Conservation (phyloP, 495 filamentous ascomycete species). For the Astrocystis sublimbata region DNA sequence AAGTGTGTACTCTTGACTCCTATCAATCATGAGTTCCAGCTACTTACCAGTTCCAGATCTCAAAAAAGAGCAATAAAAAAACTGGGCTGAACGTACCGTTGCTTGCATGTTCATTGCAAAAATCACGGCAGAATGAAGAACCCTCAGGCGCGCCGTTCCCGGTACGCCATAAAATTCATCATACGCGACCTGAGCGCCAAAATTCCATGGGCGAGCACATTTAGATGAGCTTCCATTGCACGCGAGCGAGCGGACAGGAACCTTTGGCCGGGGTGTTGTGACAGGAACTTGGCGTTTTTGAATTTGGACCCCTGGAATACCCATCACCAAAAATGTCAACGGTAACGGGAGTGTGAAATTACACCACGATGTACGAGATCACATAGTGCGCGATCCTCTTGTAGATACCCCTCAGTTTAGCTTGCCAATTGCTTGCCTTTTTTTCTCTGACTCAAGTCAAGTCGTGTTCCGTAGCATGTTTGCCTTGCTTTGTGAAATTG, state of each 20-base stretch:
- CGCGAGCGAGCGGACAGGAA: not conserved
- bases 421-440: not conserved
- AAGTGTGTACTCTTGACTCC: not conserved
- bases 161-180: not conserved
- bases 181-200: not conserved
- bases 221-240: not conserved
- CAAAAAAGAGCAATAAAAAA: not conserved
- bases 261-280: not conserved
- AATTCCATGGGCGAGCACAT: not conserved
- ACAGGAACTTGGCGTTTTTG: not conserved
- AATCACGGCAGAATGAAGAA: not conserved
- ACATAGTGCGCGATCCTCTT: not conserved
- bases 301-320: not conserved
- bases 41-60: not conserved
- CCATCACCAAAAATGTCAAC: not conserved
- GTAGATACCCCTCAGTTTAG: constrained; percentile 18
- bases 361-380: constrained; percentile 8
- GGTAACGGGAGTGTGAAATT: not conserved
- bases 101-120: not conserved
- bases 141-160: not conserved
- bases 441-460: not conserved
- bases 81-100: not conserved
- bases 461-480: not conserved
- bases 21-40: too few species aligned
- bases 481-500: not conserved